Percentiles rank a stretch among this genome's conserved stretches.
These are phyloP conservation scores for Botryotinia globosa DNA, from an alignment of 2,329 filamentous ascomycete species.

Conservation along the genomic window DNA sequence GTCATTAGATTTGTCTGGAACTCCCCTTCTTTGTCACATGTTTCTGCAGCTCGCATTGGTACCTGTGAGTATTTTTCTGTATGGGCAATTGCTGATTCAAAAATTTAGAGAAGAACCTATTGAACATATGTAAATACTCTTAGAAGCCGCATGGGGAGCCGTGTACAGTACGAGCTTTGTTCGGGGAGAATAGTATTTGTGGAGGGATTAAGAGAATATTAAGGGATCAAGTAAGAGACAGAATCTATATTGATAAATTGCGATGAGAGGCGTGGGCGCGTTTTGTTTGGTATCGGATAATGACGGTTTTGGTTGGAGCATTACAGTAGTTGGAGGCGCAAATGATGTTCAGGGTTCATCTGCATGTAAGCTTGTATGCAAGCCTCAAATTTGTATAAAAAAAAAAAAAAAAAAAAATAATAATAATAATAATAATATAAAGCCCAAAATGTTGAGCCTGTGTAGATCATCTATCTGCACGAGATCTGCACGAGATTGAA, in stretches of 20 bases:
- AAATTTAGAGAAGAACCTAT: constrained; percentile 65
- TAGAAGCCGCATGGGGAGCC: constrained; percentile 19
- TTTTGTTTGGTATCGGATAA: constrained; percentile 1
- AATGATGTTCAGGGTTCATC: constrained; percentile 7
- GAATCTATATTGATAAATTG: constrained; percentile 6
- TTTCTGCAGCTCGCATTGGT: not conserved
- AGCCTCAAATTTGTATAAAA: constrained; percentile 1
- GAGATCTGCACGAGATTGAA: constrained; percentile 4
- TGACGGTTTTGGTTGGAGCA: not conserved
- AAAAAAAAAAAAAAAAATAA: too few relatives aligned
- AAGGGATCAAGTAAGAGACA: not conserved
- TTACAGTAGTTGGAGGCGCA: not conserved
- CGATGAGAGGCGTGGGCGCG: not conserved
- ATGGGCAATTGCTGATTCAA: not conserved
- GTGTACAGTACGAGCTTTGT: not conserved
- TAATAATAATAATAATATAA: too few relatives aligned
- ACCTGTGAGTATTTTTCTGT: not conserved
- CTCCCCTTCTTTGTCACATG: not conserved
- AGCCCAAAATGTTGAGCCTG: not conserved
- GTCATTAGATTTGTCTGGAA: not conserved
- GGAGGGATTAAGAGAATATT: not conserved
- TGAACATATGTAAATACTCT: constrained; percentile 55
- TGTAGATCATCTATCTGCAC: not conserved
- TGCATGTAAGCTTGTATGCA: constrained; percentile 16
- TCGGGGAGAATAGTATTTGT: not conserved